Conservation (phyloP, 1,284 basidiomycete genomes). For the Leccinum fallax region DNA sequence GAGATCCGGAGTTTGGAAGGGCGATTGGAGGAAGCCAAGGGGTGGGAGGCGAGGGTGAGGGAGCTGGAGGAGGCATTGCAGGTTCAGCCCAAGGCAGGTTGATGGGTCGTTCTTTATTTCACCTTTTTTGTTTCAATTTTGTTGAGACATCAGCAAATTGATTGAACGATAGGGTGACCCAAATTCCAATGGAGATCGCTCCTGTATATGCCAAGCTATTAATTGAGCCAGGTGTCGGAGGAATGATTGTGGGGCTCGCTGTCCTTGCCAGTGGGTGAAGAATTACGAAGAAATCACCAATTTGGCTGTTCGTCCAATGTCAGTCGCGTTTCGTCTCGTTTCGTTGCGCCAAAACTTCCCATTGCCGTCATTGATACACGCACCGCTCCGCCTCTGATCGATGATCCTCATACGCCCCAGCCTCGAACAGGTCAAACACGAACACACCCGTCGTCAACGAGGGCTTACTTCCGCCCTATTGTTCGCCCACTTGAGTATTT, state of each 20-base stretch:
- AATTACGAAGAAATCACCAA: slow-evolving; percentile 74
- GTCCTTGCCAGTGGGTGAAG: too few species aligned
- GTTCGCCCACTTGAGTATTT: slow-evolving; percentile 98
- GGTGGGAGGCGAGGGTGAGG: slow-evolving; percentile 53
- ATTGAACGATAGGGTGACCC: too few species aligned
- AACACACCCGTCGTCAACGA: too few species aligned
- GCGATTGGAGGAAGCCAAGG: slow-evolving; percentile 66
- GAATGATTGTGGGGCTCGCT: too few species aligned
- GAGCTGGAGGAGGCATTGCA: slow-evolving; percentile 28
- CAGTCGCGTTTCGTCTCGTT: not conserved
- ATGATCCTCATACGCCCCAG: slow-evolving; percentile 79
- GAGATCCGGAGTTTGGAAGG: slow-evolving; percentile 72
- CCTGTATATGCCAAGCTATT: too few species aligned
- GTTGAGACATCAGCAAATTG: not conserved
- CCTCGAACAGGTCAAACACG: too few species aligned
- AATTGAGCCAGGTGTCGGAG: too few species aligned
- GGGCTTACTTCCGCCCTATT: slow-evolving; percentile 50
- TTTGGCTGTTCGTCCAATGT: slow-evolving; percentile 65
- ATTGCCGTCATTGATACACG: slow-evolving; percentile 23
- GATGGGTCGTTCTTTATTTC: not conserved
- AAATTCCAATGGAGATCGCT: too few species aligned
- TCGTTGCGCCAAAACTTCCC: too few species aligned
- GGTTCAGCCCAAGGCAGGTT: slow-evolving; percentile 7
- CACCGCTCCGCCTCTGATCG: slow-evolving; percentile 90
- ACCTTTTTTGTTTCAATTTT: not conserved